Evolutionary conservation across 495 filamentous ascomycete species (phyloP).

Genomic region (Penicillium paradoxum): DNA sequence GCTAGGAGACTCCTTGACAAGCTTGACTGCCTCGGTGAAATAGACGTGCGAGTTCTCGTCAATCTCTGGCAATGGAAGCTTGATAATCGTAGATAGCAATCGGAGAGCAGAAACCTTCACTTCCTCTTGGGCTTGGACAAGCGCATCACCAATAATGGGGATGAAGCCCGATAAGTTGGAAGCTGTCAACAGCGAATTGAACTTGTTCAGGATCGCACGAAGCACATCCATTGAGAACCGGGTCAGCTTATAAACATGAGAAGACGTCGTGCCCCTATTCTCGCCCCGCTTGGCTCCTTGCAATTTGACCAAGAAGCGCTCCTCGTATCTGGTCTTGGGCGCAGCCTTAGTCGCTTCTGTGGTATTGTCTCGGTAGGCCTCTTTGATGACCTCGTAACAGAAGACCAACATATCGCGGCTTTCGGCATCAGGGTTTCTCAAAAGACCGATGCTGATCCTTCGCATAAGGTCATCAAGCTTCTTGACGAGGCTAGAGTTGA

Average conservation of each 20-base stretch:
- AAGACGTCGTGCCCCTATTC: constrained; percentile 59
- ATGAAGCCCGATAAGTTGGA: constrained; percentile 78
- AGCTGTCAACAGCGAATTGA: constrained; percentile 70
- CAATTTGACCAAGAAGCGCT: constrained; percentile 69
- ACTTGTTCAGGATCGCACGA: constrained; percentile 73
- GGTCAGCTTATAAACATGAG: constrained; percentile 75
- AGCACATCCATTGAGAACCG: constrained; percentile 84
- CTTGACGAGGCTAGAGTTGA: constrained; percentile 69
- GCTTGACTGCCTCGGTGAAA: constrained; percentile 73
- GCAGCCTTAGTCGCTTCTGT: constrained; percentile 31
- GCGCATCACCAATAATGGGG: constrained; percentile 79
- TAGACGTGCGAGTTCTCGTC: constrained; percentile 70
- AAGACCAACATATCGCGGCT: constrained; percentile 80
- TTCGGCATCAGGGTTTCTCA: constrained; percentile 70
- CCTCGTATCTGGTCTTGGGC: constrained; percentile 52
- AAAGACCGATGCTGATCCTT: constrained; percentile 74
- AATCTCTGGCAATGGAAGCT: constrained; percentile 69
- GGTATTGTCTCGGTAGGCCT: constrained; percentile 60
- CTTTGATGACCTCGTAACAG: constrained; percentile 87
- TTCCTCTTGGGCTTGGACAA: constrained; percentile 80
- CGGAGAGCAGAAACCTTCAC: constrained; percentile 80
- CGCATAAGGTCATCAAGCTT: constrained; percentile 89
- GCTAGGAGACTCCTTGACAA: constrained; percentile 68
- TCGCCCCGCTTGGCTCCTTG: constrained; percentile 65
- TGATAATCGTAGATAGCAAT: constrained; percentile 76